Evolutionary conservation across 805 yeast species (phyloP).

Genomic region (Millerozyma acaciae): DNA sequence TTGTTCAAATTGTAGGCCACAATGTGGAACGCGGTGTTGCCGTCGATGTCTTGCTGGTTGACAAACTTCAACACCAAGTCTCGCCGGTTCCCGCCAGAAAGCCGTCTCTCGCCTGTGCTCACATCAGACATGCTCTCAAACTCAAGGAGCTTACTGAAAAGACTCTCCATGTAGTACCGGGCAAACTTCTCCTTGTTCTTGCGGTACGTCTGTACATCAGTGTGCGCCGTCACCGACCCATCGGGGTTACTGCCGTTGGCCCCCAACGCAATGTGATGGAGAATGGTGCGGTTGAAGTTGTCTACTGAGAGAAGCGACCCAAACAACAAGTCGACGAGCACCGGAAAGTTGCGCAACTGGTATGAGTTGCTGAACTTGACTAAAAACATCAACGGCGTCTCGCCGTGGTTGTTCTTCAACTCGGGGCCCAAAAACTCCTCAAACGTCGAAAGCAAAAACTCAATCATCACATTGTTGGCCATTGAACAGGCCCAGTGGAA

Average conservation of each 20-base stretch:
- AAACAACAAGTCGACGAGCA: slow-evolving; percentile 28
- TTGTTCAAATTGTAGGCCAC: slow-evolving; percentile 74
- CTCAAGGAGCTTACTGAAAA: slow-evolving; percentile 32
- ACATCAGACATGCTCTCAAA: slow-evolving; percentile 19
- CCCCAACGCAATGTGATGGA: slow-evolving; percentile 38
- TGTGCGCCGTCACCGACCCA: slow-evolving; percentile 1
- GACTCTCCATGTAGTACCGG: slow-evolving; percentile 35
- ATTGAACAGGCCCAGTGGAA: slow-evolving; percentile 95
- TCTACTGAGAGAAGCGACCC: slow-evolving; percentile 38
- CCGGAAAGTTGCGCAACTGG: slow-evolving; percentile 35
- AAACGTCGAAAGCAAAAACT: slow-evolving; percentile 57
- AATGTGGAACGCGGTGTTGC: slow-evolving; percentile 91
- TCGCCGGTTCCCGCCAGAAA: slow-evolving; percentile 15
- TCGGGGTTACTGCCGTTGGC: slow-evolving; percentile 14
- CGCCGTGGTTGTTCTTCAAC: slow-evolving; percentile 78
- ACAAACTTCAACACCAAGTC: slow-evolving; percentile 48
- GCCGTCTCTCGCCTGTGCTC: slow-evolving; percentile 5
- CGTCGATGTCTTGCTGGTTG: slow-evolving; percentile 87
- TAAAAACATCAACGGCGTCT: slow-evolving; percentile 65
- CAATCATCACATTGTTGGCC: slow-evolving; percentile 70
- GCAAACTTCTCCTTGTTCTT: slow-evolving; percentile 35
- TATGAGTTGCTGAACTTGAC: slow-evolving; percentile 38
- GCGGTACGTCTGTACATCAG: slow-evolving; percentile 10
- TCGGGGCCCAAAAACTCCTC: slow-evolving; percentile 63
- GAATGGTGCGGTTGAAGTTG: slow-evolving; percentile 35